Percentiles rank a stretch among this genome's conserved stretches.
These are phyloP conservation scores for Immersiporthe knoxdaviesiana DNA, from an alignment of 2,329 filamentous ascomycete genomes.

Conservation along the genomic window DNA sequence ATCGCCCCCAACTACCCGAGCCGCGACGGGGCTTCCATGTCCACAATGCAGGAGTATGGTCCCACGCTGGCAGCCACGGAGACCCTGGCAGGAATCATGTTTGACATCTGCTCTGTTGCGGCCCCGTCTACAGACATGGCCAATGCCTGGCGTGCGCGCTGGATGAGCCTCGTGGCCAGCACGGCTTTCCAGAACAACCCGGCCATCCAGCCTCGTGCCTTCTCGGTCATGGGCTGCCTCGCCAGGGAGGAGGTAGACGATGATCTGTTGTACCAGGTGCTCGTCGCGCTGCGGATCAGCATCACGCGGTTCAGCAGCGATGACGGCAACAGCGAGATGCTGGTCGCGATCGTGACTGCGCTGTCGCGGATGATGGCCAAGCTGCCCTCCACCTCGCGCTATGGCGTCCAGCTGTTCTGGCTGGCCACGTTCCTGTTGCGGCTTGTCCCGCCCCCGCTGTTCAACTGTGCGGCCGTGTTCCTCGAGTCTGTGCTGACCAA, in stretches of 20 bases:
- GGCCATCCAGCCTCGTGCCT: conserved; percentile 70
- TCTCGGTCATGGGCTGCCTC: conserved; percentile 72
- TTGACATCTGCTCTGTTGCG: conserved; percentile 66
- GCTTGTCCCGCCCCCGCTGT: conserved; percentile 63
- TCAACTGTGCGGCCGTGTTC: conserved; percentile 68
- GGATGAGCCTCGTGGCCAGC: conserved; percentile 75
- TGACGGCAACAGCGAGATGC: conserved; percentile 68
- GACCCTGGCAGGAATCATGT: conserved; percentile 62
- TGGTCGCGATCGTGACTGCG: conserved; percentile 68
- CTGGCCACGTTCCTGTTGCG: conserved; percentile 68
- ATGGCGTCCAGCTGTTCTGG: conserved; percentile 72
- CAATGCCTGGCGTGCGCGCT: conserved; percentile 71
- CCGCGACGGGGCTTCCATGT: conserved; percentile 58
- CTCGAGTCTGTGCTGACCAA: conserved; percentile 67
- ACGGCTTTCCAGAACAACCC: conserved; percentile 75
- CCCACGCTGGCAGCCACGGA: conserved; percentile 61
- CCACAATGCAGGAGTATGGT: conserved; percentile 57
- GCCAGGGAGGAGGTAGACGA: conserved; percentile 74
- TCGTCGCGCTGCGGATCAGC: conserved; percentile 68
- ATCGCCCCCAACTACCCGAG: conserved; percentile 45
- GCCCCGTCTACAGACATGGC: conserved; percentile 67
- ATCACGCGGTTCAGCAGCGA: conserved; percentile 64
- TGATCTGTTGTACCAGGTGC: conserved; percentile 70
- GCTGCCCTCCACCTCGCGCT: conserved; percentile 67
- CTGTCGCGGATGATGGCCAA: conserved; percentile 74